These are phyloP conservation scores for Camelina hispida DNA, from an alignment of 345 rosid species.

Conservation along the genomic window DNA sequence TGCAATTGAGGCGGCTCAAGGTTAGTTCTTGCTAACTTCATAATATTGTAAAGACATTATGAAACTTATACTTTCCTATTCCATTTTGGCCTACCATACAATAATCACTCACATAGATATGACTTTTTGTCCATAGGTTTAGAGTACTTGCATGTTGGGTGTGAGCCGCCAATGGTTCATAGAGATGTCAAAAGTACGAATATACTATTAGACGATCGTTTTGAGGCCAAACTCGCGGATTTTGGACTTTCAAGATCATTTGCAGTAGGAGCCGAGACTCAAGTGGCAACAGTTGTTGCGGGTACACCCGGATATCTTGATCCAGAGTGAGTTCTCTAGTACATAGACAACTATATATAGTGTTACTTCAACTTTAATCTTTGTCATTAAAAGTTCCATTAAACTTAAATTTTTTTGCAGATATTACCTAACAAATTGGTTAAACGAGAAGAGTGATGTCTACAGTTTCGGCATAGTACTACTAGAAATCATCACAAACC, in stretches of 20 bases:
- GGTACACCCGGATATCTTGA: slow-evolving; percentile 53
- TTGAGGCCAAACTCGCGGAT: slow-evolving; percentile 55
- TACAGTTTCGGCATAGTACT: slow-evolving; percentile 56
- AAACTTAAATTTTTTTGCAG: slow-evolving; percentile 16
- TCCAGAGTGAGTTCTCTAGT: slow-evolving; percentile 46
- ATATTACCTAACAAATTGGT: slow-evolving; percentile 45
- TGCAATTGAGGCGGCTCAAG: slow-evolving; percentile 36
- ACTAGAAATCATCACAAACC: slow-evolving; percentile 50
- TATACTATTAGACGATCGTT: slow-evolving; percentile 47
- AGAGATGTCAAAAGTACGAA: slow-evolving; percentile 56
- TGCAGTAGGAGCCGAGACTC: slow-evolving; percentile 39
- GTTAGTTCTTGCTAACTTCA: not conserved
- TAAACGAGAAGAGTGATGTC: slow-evolving; percentile 54
- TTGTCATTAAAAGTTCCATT: not conserved
- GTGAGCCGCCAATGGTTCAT: slow-evolving; percentile 54
- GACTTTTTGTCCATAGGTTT: slow-evolving; percentile 30
- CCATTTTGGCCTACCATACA: not conserved
- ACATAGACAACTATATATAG: not conserved
- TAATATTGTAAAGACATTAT: not conserved
- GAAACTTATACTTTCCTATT: not conserved
- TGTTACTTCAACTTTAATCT: not conserved
- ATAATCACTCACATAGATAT: not conserved
- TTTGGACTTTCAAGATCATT: slow-evolving; percentile 55
- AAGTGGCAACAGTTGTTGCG: slow-evolving; percentile 37
- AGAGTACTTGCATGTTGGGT: slow-evolving; percentile 54